Evolutionary conservation across 352 stramenopile genomes (phyloP), one percentile per base, ranked within the genome.

Genomic region (Blastocystis sp.): DNA sequence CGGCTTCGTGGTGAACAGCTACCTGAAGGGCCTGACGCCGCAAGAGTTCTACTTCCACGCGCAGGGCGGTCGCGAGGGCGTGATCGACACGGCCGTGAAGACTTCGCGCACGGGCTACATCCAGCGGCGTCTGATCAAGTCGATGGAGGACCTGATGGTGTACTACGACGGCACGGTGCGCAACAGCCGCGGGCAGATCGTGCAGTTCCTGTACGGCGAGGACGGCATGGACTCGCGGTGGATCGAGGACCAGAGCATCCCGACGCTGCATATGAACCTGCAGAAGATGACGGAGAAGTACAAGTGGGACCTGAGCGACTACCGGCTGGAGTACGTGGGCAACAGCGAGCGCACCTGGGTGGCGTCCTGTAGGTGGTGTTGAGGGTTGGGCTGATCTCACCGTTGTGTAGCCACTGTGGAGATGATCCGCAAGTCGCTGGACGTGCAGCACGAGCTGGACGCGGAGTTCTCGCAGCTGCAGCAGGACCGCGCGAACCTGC

Each of bases 71-170:
- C 95, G 96, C 91, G 97, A 99, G 95, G 98, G 96, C 95, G 93
- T 98, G 71, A 99, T 99, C 93, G 98, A 99, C 95, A 99, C 98
- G 24, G 98, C 98, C 35, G 97, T 98, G 90, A 99, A 99, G 93
- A 99, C 97, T 9, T 96, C 97, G 51, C 95, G 98, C 91, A 99
- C 97, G 35, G 97, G 97, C 55, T 99, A 99, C 91, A 98, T 99
- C 91, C 97, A 99, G 92, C 96, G 97, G 67, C 95, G 97, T 91
- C 93, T 99, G n/a, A 97, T 99, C 21, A 99, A 99, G 93, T 96
- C 96, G 31, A 98, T 99, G 95, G 97, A 99, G 92, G 98, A 97
- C 50, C 95, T 99, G 21, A 99, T 98, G 95, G 96, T 96, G 29
- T 93, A 96, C 76, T 99, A 99, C 92, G 97, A 99, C 93, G 96